Evolutionary conservation across 139 green algal species (phyloP).

Genomic region (Volvox africanus): DNA sequence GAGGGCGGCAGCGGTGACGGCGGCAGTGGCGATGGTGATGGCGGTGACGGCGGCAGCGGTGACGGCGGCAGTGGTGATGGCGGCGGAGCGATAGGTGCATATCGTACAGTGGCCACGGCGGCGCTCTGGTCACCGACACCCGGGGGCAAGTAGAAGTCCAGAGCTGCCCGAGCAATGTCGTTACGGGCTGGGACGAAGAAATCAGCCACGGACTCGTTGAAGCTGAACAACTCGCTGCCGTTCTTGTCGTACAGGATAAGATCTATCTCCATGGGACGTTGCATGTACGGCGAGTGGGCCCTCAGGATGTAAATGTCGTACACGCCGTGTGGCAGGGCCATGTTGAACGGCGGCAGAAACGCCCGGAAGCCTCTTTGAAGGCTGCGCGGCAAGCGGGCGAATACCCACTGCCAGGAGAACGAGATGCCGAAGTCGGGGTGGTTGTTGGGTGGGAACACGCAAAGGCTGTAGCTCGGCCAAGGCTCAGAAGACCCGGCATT

Average conservation of each 20-base stretch:
- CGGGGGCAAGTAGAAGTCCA: not conserved
- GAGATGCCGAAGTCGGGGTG: not conserved
- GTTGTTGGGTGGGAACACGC: not conserved
- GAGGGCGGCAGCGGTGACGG: not conserved
- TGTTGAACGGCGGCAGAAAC: not conserved
- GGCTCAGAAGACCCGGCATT: not conserved
- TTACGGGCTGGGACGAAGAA: not conserved
- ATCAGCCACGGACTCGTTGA: not conserved
- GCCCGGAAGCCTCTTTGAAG: not conserved
- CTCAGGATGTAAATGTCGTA: not conserved
- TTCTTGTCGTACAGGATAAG: not conserved
- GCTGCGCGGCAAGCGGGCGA: conserved; percentile 7
- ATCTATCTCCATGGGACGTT: not conserved
- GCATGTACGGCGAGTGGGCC: not conserved
- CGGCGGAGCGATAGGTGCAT: not conserved
- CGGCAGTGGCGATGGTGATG: not conserved
- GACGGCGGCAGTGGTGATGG: not conserved
- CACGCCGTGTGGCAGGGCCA: not conserved
- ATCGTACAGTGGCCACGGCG: not conserved
- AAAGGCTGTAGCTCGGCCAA: not conserved
- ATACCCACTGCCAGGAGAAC: conserved; percentile 26
- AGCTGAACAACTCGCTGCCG: not conserved
- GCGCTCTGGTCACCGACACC: not conserved
- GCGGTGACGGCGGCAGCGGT: too few species aligned
- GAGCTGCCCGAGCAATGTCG: not conserved